These are phyloP conservation scores for Cornus suecica DNA, from an alignment of 148 eudicot species.

Conservation along the genomic window DNA sequence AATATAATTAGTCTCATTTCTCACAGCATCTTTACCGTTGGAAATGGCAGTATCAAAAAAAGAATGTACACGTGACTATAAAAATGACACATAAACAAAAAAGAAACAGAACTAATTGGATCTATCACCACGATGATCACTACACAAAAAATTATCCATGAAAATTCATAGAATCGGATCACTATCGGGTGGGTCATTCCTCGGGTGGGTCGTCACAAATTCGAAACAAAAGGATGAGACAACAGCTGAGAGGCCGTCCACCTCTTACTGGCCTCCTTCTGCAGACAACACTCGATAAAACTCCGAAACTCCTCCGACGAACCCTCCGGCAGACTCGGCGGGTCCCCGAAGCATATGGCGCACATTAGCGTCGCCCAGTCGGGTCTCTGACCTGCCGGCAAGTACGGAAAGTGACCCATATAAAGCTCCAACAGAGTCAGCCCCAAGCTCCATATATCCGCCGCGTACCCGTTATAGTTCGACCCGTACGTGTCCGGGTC, in stretches of 20 bases:
- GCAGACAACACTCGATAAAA: constrained; percentile 47
- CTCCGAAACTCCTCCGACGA: constrained; percentile 36
- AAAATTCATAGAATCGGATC: neutral
- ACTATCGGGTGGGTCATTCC: neutral
- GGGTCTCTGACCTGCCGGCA: constrained; percentile 69
- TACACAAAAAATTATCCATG: neutral
- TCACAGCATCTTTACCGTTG: neutral
- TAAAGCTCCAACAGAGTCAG: constrained; percentile 73
- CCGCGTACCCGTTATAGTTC: constrained; percentile 80
- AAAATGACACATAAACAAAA: neutral
- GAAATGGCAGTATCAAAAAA: neutral
- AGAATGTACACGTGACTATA: neutral
- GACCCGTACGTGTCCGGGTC: constrained; percentile 86
- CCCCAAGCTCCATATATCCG: constrained; percentile 88
- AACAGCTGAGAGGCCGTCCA: constrained; percentile 40
- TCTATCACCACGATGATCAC: no score
- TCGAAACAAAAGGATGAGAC: constrained; percentile 35
- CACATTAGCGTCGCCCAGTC: constrained; percentile 98
- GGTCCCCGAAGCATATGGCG: constrained; percentile 89
- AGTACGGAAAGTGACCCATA: constrained; percentile 76
- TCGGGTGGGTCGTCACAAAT: neutral
- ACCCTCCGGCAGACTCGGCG: constrained; percentile 50
- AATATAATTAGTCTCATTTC: no score
- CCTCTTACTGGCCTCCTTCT: constrained; percentile 47
- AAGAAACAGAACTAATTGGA: neutral